Evolutionary conservation across 257 asterid species (phyloP).

Genomic region (Nicotiana benthamiana): DNA sequence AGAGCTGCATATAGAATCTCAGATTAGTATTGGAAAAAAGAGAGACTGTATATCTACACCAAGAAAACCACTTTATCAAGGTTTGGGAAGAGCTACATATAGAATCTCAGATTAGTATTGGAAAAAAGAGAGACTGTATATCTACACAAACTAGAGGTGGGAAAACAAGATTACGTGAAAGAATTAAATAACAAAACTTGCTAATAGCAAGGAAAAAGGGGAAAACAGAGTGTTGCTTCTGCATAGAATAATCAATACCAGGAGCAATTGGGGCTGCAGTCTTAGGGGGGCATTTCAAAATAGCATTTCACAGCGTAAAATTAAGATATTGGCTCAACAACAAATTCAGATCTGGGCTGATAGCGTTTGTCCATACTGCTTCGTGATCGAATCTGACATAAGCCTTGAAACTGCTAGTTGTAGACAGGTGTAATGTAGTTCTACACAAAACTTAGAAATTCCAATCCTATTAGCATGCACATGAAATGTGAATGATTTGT

Average conservation of each 20-base stretch:
- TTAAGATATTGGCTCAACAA: background rate
- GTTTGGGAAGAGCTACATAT: constrained; percentile 84
- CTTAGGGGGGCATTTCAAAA: background rate
- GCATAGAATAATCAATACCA: background rate
- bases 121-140: background rate
- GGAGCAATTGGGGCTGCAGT: background rate
- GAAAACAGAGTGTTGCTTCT: background rate
- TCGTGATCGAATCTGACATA: background rate
- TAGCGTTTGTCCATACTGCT: background rate
- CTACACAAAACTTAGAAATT: background rate
- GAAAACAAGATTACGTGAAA: background rate
- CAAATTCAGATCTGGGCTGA: background rate
- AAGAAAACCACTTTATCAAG: constrained; percentile 94
- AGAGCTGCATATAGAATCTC: constrained; percentile 53
- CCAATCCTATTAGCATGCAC: background rate
- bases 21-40: background rate
- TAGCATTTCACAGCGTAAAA: background rate
- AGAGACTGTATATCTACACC: constrained; percentile 16
- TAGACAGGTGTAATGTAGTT: background rate
- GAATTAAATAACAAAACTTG: background rate
- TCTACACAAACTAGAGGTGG: background rate
- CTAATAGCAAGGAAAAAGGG: background rate
- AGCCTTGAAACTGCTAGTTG: background rate
- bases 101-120: background rate
- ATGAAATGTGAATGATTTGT: background rate